A percentile compares a stretch with the other conserved stretches of the same genome.
These are phyloP conservation scores for Hypoxylon trugodes DNA, from an alignment of 495 filamentous ascomycete species.

Conservation along the genomic window DNA sequence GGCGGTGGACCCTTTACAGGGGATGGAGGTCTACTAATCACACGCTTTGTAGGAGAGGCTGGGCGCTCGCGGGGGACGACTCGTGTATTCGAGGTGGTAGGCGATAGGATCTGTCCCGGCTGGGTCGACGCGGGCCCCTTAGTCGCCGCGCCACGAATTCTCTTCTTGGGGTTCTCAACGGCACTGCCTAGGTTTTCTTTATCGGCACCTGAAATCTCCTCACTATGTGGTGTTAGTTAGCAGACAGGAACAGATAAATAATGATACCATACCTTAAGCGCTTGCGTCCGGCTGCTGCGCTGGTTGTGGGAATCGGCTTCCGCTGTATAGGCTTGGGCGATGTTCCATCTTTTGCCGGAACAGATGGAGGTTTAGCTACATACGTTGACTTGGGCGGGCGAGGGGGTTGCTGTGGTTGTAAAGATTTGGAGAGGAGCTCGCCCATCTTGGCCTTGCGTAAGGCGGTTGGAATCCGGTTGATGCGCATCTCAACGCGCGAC, in stretches of 20 bases:
- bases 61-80: slow-evolving; percentile 59
- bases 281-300: slow-evolving; percentile 58
- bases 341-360: slow-evolving; percentile 39
- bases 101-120: slow-evolving; percentile 71
- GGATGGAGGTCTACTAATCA: slow-evolving; percentile 51
- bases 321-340: slow-evolving; percentile 37
- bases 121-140: slow-evolving; percentile 38
- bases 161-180: slow-evolving; percentile 61
- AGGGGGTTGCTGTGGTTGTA: slow-evolving; percentile 29
- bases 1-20: slow-evolving; percentile 54
- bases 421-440: slow-evolving; percentile 69
- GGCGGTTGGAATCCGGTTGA: slow-evolving; percentile 88
- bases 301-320: slow-evolving; percentile 40
- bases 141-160: slow-evolving; percentile 37
- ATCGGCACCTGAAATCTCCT: slow-evolving; percentile 71
- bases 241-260: background rate
- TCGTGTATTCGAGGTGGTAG: slow-evolving; percentile 81
- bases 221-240: slow-evolving; percentile 54
- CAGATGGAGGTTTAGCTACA: slow-evolving; percentile 39
- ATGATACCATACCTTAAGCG: slow-evolving; percentile 66
- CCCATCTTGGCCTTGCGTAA: slow-evolving; percentile 85
- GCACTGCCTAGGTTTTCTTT: slow-evolving; percentile 77
- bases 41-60: slow-evolving; percentile 48
- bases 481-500: slow-evolving; percentile 88
- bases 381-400: slow-evolving; percentile 36